Base-by-base conservation (phyloP, 1,139 yeast species). In the Yarrowia galli region DNA sequence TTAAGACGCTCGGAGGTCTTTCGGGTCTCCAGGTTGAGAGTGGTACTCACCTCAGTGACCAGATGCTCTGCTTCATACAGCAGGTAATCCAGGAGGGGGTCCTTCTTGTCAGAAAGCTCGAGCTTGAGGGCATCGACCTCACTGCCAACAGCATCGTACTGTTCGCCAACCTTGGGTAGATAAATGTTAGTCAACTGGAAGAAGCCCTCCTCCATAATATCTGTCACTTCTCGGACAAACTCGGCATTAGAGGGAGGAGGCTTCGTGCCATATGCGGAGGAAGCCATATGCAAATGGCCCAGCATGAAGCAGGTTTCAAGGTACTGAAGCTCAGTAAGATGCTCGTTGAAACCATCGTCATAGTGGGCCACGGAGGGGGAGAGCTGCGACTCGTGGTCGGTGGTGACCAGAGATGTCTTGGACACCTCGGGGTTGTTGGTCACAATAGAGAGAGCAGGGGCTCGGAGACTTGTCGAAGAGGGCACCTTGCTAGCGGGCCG, bases 41-140 rank as follows among this genome's bases (percentile, higher is more conserved):
- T 89, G 0, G 97, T 92, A 76, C 89, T 91, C 70, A 92, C 89
- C 74, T 91, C 97, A 71, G 95, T 90, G 69, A 89, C 85, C 25
- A 91, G 84, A 70, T 96, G 81, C 76, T 92, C 97, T 68, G 93
- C 87, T 56, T 84, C 82, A 25, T 89, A 86, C 51, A 92, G 80
- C 68, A 91, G 78, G 54, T 85, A 85, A 73, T 92, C 97, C 65
- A 89, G 83, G 66, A 81, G 78, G 5, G 77, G 73, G n/a, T 86
- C 82, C 67, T 84, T 73, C 28, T 76, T 76, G 53, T 75, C 84
- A 2, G 77, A 71, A 45, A 81, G 71, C 42, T 77, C 77, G 36
- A 73, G 72, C 60, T 78, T 79, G 48, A 75, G 71, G 4, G 66
- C 67, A 20, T 74, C 70, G 12, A 77, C 71, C 10, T 71, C 69